Evolutionary conservation across 1,284 basidiomycete genomes (phyloP).

Genomic region (Trametes hirsuta): DNA sequence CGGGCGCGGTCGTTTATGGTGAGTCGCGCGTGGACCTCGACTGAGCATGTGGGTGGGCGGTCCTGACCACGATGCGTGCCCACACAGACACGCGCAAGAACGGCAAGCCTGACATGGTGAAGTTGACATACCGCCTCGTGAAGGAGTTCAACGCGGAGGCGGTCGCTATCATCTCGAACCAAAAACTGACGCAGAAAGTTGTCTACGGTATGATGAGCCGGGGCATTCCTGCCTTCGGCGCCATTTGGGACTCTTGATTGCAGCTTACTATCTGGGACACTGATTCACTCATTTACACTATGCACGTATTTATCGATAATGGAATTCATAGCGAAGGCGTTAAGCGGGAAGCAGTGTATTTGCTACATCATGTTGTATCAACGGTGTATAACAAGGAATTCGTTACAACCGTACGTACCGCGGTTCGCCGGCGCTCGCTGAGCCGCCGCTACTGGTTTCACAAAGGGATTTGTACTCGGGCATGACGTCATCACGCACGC

Average conservation of each 20-base stretch:
- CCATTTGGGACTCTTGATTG: constrained; percentile 54
- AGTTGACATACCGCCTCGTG: constrained; percentile 57
- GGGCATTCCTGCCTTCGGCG: constrained; percentile 63
- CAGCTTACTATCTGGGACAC: no score
- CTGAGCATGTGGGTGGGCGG: background rate
- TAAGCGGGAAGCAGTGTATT: no score
- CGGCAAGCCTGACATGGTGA: constrained; percentile 67
- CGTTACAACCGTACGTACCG: no score
- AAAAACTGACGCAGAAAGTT: constrained; percentile 60
- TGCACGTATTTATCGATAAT: background rate
- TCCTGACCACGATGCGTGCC: background rate
- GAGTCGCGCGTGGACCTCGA: background rate
- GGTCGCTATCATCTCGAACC: constrained; percentile 64
- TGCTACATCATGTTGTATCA: no score
- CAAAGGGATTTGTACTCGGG: no score
- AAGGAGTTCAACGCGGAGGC: constrained; percentile 65
- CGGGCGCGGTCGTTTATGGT: constrained; percentile 61
- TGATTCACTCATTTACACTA: background rate
- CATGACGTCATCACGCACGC: no score
- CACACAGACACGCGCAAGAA: constrained; percentile 54
- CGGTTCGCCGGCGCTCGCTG: no score
- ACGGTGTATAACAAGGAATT: no score
- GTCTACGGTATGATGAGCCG: constrained; percentile 64
- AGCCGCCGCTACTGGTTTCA: no score
- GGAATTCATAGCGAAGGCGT: no score